phyloP scores from a whole-genome alignment of 2,329 filamentous ascomycete species.

The Aspergillus bombycis region DNA sequence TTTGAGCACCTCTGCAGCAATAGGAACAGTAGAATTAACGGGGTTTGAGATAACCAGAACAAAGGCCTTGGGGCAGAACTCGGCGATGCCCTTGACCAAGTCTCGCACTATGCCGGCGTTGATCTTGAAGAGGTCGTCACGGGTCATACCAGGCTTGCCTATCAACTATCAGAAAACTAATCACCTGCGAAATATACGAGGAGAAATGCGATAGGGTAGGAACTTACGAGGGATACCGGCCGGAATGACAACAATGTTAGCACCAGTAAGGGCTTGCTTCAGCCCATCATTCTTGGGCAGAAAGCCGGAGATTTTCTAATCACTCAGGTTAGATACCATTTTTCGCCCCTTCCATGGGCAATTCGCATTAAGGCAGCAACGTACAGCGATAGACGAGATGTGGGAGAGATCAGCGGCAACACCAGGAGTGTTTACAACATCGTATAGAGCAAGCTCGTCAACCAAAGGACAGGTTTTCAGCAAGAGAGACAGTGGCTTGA shows the following conservation, averaged over 20 bases:
- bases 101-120: constrained; percentile 98
- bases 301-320: constrained; percentile 81
- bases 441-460: constrained; percentile 93
- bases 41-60: constrained; percentile 98
- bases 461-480: constrained; percentile 88
- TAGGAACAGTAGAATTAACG: constrained; percentile 98
- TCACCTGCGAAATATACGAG: not conserved
- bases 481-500: constrained; percentile 89
- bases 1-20: constrained; percentile 96
- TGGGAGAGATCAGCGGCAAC: constrained; percentile 96
- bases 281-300: constrained; percentile 83
- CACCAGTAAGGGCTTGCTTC: constrained; percentile 85
- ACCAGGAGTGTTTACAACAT: constrained; percentile 98
- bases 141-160: constrained; percentile 99
- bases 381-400: constrained; percentile 85
- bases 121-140: constrained; percentile 99
- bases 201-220: not conserved
- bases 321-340: constrained; percentile 31
- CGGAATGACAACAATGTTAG: constrained; percentile 95
- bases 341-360: not conserved
- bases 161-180: constrained; percentile 24
- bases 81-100: constrained; percentile 83
- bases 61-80: constrained; percentile 89
- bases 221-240: constrained; percentile 93
- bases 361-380: constrained; percentile 42